Percentiles rank a stretch among this genome's conserved stretches.
These are phyloP conservation scores for Phytophthora chlamydospora DNA, from an alignment of 352 stramenopile species.

Conservation along the genomic window DNA sequence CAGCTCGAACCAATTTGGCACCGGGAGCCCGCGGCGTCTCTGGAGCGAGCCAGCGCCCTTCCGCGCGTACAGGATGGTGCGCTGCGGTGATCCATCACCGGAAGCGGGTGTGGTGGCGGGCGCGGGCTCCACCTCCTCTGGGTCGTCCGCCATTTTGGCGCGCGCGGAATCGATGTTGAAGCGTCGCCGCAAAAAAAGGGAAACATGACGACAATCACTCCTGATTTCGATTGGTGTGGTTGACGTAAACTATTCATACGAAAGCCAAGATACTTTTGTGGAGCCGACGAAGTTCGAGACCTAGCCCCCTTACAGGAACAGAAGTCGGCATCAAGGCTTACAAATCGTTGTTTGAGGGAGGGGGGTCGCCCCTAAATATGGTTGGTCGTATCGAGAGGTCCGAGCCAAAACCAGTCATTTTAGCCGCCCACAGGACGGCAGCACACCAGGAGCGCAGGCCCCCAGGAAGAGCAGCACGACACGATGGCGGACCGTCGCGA, in stretches of 20 bases:
- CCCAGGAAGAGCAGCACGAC: conserved; percentile 18
- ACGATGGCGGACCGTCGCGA: conserved; percentile 71
- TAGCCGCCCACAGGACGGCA: conserved; percentile 14
- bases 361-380: conserved; percentile 38
- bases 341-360: conserved; percentile 19
- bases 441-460: conserved; percentile 3
- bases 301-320: not conserved
- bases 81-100: conserved; percentile 19
- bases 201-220: conserved; percentile 15
- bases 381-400: conserved; percentile 14
- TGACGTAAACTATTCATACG: conserved; percentile 12
- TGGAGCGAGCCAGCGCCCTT: conserved; percentile 7
- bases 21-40: conserved; percentile 30
- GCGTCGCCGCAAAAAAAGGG: not conserved
- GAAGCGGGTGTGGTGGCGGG: not conserved
- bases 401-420: conserved; percentile 67
- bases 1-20: conserved; percentile 72
- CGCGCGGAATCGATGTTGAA: conserved; percentile 15
- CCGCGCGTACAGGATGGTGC: conserved; percentile 44
- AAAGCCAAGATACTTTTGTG: conserved; percentile 14
- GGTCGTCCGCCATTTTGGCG: conserved; percentile 14
- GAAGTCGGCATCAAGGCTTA: conserved; percentile 16
- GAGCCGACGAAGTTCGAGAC: not conserved
- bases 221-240: not conserved
- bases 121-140: conserved; percentile 6